Base-by-base conservation (phyloP, 2,329 filamentous ascomycete genomes). In the Gaeumannomyces sp. region DNA sequence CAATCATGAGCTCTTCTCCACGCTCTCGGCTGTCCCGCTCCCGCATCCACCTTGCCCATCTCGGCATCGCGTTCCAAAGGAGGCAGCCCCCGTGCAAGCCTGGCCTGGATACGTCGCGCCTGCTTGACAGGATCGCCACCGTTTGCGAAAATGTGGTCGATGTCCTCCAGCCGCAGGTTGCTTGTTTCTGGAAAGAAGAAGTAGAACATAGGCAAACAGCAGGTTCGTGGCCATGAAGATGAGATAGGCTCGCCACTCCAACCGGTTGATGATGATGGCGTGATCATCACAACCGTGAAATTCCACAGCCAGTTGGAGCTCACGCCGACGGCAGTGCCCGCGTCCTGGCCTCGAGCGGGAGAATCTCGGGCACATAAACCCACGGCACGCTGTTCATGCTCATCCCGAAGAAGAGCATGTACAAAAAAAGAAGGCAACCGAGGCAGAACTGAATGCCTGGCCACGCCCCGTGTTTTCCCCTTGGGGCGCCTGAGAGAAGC, bases 161-260 rank as follows among this genome's bases (percentile, higher is more conserved):
- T 81, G 66, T 85, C 80, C 68, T 85, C 82, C 0, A 85, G 75
- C 1, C 73, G 75, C 11, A 82, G 72, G 57, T 80, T 79, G 29
- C 74, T 76, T 0, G 83, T 86, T 69, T 86, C 84, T 0, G 84
- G 83, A 61, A 81, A 84, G 69, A 80, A 77, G 64, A 78, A 76
- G 69, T 78, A 81, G 1, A 79, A 71, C 6, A 79, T 69, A 0
- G 78, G 79, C 1, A 61, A 80, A 80, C 14, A 70, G 68, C 28
- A 82, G 75, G 68, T 83, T 83, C 10, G 80, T 75, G 28, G 72
- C 74, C 74, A 80, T 81, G 71, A 83, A 85, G 68, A 84, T 83
- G 3, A 84, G 72, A 67, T 84, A 84, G 0, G 78, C 79, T 67
- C 80, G 79, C 80, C 80, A 85, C 33, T 76, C 69, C 1, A 85